phyloP scores from a whole-genome alignment of 805 yeast genomes.

The Saturnispora bothae region DNA sequence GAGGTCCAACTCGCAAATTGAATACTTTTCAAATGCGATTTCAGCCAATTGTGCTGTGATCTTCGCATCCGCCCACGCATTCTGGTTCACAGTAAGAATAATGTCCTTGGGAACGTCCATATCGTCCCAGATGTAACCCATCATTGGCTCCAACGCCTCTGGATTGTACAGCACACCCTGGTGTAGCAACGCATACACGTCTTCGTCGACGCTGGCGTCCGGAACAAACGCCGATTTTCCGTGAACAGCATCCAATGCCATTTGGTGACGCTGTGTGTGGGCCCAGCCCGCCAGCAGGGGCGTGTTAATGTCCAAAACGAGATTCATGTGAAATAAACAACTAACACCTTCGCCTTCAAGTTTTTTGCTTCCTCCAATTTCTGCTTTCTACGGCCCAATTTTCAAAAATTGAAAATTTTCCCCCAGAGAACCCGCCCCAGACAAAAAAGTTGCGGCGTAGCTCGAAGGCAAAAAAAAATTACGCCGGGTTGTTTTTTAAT shows the following conservation, averaged over 20 bases:
- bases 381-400: too few relatives aligned
- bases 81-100: conserved; percentile 50
- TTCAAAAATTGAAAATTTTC: too few relatives aligned
- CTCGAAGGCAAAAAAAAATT: too few relatives aligned
- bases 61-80: conserved; percentile 57
- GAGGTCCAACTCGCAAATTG: conserved; percentile 69
- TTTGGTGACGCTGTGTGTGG: conserved; percentile 2
- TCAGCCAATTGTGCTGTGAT: conserved; percentile 51
- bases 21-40: conserved; percentile 61
- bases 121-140: conserved; percentile 50
- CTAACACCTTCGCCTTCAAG: too few relatives aligned
- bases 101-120: conserved; percentile 39
- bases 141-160: conserved; percentile 55
- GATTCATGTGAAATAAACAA: conserved; percentile 2
- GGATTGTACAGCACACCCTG: conserved; percentile 63
- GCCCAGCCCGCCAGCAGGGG: conserved; percentile 7
- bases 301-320: conserved; percentile 4
- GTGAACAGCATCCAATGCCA: conserved; percentile 9
- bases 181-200: conserved; percentile 49
- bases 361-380: too few relatives aligned
- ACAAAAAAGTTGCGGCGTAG: too few relatives aligned
- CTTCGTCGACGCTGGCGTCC: conserved; percentile 21
- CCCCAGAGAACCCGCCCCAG: too few relatives aligned
- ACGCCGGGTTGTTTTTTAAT: too few relatives aligned
- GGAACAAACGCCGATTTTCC: conserved; percentile 1